phyloP scores from a whole-genome alignment of 2,329 filamentous ascomycete genomes.

The Calonectria ilicicola region DNA sequence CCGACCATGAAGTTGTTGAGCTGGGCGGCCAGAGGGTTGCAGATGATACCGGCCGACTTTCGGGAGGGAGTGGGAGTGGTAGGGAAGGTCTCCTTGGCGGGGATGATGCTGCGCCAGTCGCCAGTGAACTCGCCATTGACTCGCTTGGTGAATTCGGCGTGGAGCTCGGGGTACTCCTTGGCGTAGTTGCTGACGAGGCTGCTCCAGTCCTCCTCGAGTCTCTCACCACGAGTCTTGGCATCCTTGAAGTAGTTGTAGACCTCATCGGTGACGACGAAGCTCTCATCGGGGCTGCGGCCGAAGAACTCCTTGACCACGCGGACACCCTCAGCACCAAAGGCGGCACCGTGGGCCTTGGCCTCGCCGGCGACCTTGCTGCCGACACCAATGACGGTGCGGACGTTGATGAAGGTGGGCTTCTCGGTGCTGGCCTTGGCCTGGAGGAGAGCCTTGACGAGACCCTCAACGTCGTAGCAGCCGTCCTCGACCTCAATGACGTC shows the following conservation, averaged over 20 bases:
- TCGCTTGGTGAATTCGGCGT: slow-evolving; percentile 60
- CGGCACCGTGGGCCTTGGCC: slow-evolving; percentile 68
- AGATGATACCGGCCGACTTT: slow-evolving; percentile 60
- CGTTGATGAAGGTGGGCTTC: slow-evolving; percentile 70
- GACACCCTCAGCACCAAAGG: slow-evolving; percentile 66
- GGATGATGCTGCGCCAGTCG: slow-evolving; percentile 63
- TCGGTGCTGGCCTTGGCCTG: slow-evolving; percentile 55
- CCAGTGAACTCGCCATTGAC: slow-evolving; percentile 60
- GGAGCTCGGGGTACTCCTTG: slow-evolving; percentile 60
- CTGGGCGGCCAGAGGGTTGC: slow-evolving; percentile 63
- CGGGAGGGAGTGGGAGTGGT: slow-evolving; percentile 60
- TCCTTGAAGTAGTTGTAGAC: slow-evolving; percentile 65
- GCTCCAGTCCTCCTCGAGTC: slow-evolving; percentile 61
- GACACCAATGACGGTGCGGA: slow-evolving; percentile 67
- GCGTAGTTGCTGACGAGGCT: slow-evolving; percentile 55
- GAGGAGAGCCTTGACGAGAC: slow-evolving; percentile 57
- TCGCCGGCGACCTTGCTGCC: slow-evolving; percentile 62
- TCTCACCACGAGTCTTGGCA: slow-evolving; percentile 54
- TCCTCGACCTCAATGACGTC: slow-evolving; percentile 66
- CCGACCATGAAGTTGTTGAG: slow-evolving; percentile 64
- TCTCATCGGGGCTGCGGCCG: slow-evolving; percentile 50
- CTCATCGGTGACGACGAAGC: slow-evolving; percentile 54
- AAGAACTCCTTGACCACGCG: slow-evolving; percentile 50
- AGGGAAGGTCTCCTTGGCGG: slow-evolving; percentile 57
- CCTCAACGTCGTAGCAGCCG: slow-evolving; percentile 62